A percentile compares a stretch with the other conserved stretches of the same genome.
These are phyloP conservation scores for Suillus luteus DNA, from an alignment of 768 basidiomycete genomes.

Conservation along the genomic window DNA sequence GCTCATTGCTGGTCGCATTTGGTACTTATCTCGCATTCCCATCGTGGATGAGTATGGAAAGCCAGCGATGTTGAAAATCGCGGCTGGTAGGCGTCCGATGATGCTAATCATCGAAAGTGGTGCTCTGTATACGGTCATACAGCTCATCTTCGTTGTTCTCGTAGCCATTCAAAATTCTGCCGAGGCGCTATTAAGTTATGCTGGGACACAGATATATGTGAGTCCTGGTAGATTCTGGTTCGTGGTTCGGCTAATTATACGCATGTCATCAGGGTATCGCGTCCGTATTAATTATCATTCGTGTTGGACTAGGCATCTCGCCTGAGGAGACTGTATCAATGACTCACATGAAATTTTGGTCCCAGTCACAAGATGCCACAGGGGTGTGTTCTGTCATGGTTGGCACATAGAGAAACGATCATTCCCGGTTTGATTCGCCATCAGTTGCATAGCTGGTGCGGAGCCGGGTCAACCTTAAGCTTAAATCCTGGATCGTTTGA, in stretches of 20 bases:
- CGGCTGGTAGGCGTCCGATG: conserved; percentile 17
- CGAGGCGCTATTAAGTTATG: conserved; percentile 26
- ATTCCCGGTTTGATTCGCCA: neutral
- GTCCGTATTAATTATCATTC: conserved; percentile 22
- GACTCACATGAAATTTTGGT: neutral
- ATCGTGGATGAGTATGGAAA: conserved; percentile 3
- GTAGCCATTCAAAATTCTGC: conserved; percentile 32
- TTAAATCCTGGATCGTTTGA: neutral
- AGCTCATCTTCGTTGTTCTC: conserved; percentile 35
- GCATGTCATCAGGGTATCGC: conserved; percentile 17
- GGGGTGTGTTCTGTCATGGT: neutral
- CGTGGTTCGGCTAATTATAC: neutral
- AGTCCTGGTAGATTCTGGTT: conserved; percentile 7
- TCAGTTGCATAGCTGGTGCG: too few relatives aligned
- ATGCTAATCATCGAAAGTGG: conserved; percentile 35
- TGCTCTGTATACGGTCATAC: conserved; percentile 31
- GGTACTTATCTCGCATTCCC: conserved; percentile 20
- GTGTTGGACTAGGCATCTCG: conserved; percentile 19
- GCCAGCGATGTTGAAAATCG: conserved; percentile 2
- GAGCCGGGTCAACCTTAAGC: neutral
- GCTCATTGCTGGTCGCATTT: conserved; percentile 37
- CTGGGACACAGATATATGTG: conserved; percentile 35
- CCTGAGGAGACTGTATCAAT: neutral
- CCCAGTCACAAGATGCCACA: neutral
- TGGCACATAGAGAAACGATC: neutral